Evolutionary conservation across 2,329 filamentous ascomycete species (phyloP).

Genomic region (Microascus cirrosus): DNA sequence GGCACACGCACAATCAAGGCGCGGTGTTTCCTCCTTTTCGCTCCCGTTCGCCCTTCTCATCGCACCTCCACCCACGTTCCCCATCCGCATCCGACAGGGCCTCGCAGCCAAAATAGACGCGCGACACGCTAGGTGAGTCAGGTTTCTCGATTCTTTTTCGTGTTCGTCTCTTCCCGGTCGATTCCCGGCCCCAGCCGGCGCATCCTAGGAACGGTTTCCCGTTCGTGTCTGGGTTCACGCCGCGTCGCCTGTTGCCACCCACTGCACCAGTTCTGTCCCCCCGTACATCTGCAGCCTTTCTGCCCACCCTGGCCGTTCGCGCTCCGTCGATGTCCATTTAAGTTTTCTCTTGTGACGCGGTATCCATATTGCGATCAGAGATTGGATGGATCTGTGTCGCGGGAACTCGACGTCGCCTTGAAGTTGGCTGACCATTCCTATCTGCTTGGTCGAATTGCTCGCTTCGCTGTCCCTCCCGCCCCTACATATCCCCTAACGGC

Average conservation of each 20-base stretch:
- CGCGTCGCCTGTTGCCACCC: slow-evolving; percentile 2
- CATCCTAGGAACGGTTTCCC: not conserved
- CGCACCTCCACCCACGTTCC: slow-evolving; percentile 1
- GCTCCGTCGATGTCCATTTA: slow-evolving; percentile 1
- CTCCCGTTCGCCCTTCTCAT: not conserved
- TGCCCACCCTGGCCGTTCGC: slow-evolving; percentile 3
- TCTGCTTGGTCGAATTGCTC: not conserved
- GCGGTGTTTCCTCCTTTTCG: slow-evolving; percentile 2
- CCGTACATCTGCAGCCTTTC: not conserved
- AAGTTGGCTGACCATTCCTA: not conserved
- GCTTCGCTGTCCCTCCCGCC: not conserved
- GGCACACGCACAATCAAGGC: not conserved
- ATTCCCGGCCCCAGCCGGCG: not conserved
- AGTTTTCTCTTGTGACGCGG: slow-evolving; percentile 3
- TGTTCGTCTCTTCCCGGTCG: not conserved
- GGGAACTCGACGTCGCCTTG: not conserved
- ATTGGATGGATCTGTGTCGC: not conserved
- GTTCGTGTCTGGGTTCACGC: not conserved
- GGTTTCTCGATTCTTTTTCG: not conserved
- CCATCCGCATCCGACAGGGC: slow-evolving; percentile 1
- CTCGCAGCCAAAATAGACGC: slow-evolving; percentile 3
- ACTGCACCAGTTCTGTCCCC: not conserved
- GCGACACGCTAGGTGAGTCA: slow-evolving; percentile 4
- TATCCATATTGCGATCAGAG: not conserved
- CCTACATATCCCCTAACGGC: not conserved